Conservation (phyloP, 75 land plant species). For the Larix kaempferi region DNA sequence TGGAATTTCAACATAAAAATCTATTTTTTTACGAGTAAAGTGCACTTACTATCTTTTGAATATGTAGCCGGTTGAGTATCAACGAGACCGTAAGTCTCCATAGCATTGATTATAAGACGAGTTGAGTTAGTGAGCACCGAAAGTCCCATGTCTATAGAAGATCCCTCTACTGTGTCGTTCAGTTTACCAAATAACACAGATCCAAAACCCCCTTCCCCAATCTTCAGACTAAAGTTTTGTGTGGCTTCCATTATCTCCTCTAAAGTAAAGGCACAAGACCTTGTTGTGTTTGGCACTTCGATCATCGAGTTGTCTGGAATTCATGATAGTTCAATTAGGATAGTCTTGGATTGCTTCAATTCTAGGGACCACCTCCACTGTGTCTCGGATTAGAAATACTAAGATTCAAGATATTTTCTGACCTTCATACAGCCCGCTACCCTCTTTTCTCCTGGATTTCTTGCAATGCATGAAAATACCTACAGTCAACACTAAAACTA, state of each 20-base stretch:
- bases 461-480: not conserved
- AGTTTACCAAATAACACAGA: conserved; percentile 42
- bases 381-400: no score
- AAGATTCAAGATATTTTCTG: no score
- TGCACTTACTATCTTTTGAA: not conserved
- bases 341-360: no score
- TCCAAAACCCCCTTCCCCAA: conserved; percentile 55
- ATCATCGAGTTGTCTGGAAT: conserved; percentile 12
- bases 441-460: not conserved
- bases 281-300: not conserved
- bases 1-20: no score
- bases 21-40: no score
- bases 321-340: no score
- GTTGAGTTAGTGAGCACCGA: no score
- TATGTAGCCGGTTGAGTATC: not conserved
- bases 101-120: not conserved
- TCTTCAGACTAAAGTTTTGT: conserved; percentile 41
- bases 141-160: no score
- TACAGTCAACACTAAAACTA: not conserved
- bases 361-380: no score
- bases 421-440: no score
- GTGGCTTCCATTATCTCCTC: conserved; percentile 44
- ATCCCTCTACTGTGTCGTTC: no score
- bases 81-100: not conserved
- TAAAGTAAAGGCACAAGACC: conserved; percentile 25